Evolutionary conservation across 345 rosid species (phyloP), one percentile per base, ranked within the genome.

Genomic region (Excoecaria cochinchinensis): DNA sequence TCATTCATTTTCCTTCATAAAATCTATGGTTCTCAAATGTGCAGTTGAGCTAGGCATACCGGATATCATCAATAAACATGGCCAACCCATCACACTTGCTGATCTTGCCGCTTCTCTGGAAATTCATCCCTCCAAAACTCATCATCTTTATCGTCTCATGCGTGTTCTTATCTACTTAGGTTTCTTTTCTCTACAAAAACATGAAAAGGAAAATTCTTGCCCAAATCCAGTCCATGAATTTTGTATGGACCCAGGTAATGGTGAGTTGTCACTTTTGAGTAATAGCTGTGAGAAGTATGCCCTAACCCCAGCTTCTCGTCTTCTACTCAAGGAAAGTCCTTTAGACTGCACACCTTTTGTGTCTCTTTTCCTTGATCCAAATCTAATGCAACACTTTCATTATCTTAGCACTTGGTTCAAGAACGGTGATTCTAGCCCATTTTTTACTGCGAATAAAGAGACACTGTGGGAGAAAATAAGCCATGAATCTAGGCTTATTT

Each of bases 11-110:
- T 24, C 48, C 55, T 78, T 50, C 53, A 62, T 85, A 38, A 66
- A 69, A 6, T 80, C 83, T 4, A 79, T 76, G 82, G 71, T 82
- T 7, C 79, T 87, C 0, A 85, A 82, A 60, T 50, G 81, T 52
- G 87, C 82, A 44, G 8, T 85, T 25, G 24, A 85, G 24, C 62
- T 87, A 19, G 76, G 78, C 70, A 87, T 87, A 46, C 86, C 86
- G 0, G 87, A 83, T 21, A 48, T 69, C 57, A 75, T 87, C 83
- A 74, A 77, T 72, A 57, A 13, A 55, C 85, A 84, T 21, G 80
- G 75, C 48, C 40, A 48, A 16, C 83, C 86, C 79, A 85, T 87
- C 53, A 58, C 74, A 4, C 60, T 79, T 47, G 15, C 72, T 0
- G 78, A 84, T 39, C 72, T 87, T 5, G 67, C 61, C 11, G 46